These are phyloP conservation scores for Diversispora epigaea DNA, from an alignment of 192 early-diverging fungal genomes.

Conservation along the genomic window DNA sequence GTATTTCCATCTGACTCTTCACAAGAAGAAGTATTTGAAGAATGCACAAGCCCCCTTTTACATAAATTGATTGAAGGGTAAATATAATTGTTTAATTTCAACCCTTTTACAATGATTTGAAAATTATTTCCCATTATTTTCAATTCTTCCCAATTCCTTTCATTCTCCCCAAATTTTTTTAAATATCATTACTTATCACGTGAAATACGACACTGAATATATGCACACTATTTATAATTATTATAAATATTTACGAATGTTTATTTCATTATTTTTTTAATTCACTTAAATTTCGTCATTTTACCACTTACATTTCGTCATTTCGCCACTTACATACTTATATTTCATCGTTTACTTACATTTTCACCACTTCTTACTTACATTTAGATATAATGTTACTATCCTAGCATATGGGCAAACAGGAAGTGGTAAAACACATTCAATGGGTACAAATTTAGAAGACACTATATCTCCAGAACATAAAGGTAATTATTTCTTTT, in stretches of 20 bases:
- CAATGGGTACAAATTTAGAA: conserved; percentile 83
- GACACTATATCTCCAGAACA: conserved; percentile 36
- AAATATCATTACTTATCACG: too few species aligned
- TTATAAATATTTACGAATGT: too few species aligned
- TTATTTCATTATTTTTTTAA: too few species aligned
- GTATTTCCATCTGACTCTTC: conserved; percentile 57
- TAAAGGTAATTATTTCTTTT: conserved; percentile 30
- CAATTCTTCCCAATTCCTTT: not conserved
- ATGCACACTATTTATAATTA: too few species aligned
- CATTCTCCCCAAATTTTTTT: too few species aligned
- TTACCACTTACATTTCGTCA: too few species aligned
- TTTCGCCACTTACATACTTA: too few species aligned
- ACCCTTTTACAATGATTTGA: too few species aligned
- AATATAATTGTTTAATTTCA: not conserved
- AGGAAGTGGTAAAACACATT: conserved; percentile 91
- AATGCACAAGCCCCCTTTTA: conserved; percentile 59
- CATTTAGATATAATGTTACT: conserved; percentile 84
- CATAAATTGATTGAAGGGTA: conserved; percentile 74
- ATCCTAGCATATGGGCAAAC: conserved; percentile 94
- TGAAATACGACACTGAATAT: too few species aligned
- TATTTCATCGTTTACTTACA: not conserved
- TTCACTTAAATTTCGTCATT: too few species aligned
- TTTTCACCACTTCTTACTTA: not conserved
- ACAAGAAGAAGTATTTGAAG: conserved; percentile 60
- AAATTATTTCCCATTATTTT: not conserved